These are phyloP conservation scores for Linnemannia schmuckeri DNA, from an alignment of 192 early-diverging fungal genomes.

Conservation along the genomic window DNA sequence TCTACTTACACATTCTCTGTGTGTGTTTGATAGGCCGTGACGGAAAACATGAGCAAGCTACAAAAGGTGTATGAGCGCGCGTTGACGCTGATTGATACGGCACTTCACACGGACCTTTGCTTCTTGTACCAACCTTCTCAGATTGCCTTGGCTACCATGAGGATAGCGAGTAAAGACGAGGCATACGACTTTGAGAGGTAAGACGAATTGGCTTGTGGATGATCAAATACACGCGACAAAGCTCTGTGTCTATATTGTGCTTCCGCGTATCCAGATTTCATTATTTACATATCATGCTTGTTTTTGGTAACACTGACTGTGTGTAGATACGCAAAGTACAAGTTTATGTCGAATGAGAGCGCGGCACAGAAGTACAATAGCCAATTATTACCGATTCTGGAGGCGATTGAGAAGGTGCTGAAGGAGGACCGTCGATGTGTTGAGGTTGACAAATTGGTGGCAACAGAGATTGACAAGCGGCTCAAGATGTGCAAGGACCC, in stretches of 20 bases:
- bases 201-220: neutral
- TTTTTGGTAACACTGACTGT: neutral
- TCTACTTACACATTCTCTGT: slow-evolving; percentile 20
- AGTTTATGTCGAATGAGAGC: slow-evolving; percentile 36
- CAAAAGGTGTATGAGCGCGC: slow-evolving; percentile 70
- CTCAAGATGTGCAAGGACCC: slow-evolving; percentile 79
- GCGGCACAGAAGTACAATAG: slow-evolving; percentile 48
- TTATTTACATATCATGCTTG: no score
- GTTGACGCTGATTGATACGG: slow-evolving; percentile 65
- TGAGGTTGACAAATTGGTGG: slow-evolving; percentile 58
- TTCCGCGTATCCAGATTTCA: neutral
- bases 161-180: slow-evolving; percentile 69
- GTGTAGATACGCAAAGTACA: slow-evolving; percentile 33
- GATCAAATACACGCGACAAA: no score
- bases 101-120: slow-evolving; percentile 78
- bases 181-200: slow-evolving; percentile 67
- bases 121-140: slow-evolving; percentile 84
- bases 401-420: slow-evolving; percentile 66
- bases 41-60: slow-evolving; percentile 58
- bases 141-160: slow-evolving; percentile 77
- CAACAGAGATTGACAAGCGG: slow-evolving; percentile 71
- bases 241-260: neutral
- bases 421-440: slow-evolving; percentile 52
- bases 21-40: slow-evolving; percentile 42
- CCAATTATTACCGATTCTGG: slow-evolving; percentile 60